Evolutionary conservation across 2,329 filamentous ascomycete species (phyloP), one percentile per base, ranked within the genome.

Genomic region (Celoporthe dispersa): DNA sequence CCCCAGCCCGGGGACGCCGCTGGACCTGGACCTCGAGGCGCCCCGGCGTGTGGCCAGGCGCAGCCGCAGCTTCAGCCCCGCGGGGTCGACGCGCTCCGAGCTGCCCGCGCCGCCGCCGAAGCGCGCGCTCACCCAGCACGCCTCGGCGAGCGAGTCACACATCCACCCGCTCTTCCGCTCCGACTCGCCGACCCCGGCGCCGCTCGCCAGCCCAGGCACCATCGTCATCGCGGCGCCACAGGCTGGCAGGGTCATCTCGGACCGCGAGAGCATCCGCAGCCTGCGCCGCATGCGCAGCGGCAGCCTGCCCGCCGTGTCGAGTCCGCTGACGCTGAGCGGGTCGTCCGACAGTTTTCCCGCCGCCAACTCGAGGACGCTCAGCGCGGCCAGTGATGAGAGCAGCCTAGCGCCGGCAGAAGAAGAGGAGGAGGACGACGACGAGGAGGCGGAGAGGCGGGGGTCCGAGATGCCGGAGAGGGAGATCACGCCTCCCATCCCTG

Each of bases 101-200:
- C 78, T 78, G 28, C 68, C 68, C 11, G 79, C 81, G 71, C 72
- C 76, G 22, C 72, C 76, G 19, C 76, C 76, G 9, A 73, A 73
- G 31, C 69, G 72, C 1, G 76, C 71, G 61, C 76, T 81, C 73
- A 81, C 78, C 22, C 79, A 79, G 65, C 78, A 81, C 37, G 68
- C 74, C 2, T 80, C 74, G 3, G 81, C 76, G 64, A 85, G 84
- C 75, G 91, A 94, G 77, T 84, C 89, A 3, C 88, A 94, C 76
- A 94, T 94, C 61, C 92, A 94, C 78, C 92, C 92, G 11, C 84
- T 94, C 3, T 94, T 94, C 82, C 86, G 92, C 70, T 90, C 90
- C 7, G 91, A 93, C 76, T 92, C 89, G 55, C 90, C 90, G 0
- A 86, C 84, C 1, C 91, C 91, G 9, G 89, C 91, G 1, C 88